Evolutionary conservation across 176 grass and related monocot species (phyloP).

Genomic region (Cymbopogon citratus): DNA sequence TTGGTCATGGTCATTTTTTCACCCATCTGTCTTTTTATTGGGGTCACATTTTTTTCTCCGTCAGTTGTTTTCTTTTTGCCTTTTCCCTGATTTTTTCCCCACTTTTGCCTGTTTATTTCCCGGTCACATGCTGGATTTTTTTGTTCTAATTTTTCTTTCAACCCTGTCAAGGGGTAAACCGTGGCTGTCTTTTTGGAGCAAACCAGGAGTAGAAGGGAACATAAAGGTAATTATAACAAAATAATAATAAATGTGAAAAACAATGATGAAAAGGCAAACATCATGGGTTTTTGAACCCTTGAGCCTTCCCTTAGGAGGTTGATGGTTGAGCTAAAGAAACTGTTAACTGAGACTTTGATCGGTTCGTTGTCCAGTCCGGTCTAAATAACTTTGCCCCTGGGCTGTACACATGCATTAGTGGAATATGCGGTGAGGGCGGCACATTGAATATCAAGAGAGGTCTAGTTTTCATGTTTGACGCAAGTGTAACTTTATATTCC

Average conservation of each 20-base stretch:
- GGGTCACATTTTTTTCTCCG: not conserved
- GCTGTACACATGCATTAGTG: not conserved
- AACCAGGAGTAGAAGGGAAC: not conserved
- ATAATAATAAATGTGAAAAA: not conserved
- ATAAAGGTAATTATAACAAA: not conserved
- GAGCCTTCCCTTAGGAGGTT: not conserved
- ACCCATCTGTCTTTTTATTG: not conserved
- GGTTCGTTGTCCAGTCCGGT: not conserved
- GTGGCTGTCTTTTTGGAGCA: not conserved
- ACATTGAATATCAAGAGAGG: not conserved
- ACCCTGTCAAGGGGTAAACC: not conserved
- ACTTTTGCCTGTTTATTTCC: not conserved
- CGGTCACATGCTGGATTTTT: not conserved
- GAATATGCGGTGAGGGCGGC: not conserved
- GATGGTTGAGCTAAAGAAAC: not conserved
- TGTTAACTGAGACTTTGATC: not conserved
- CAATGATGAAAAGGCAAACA: not conserved
- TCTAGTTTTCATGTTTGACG: no score
- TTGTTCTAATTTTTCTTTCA: not conserved
- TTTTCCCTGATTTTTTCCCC: not conserved
- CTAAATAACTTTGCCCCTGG: not conserved
- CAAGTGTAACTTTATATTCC: no score
- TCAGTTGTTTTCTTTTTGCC: not conserved
- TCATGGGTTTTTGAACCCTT: not conserved
- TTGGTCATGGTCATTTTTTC: not conserved